Conservation (phyloP, 2,329 filamentous ascomycete genomes). For the Byssochlamys sp. region DNA sequence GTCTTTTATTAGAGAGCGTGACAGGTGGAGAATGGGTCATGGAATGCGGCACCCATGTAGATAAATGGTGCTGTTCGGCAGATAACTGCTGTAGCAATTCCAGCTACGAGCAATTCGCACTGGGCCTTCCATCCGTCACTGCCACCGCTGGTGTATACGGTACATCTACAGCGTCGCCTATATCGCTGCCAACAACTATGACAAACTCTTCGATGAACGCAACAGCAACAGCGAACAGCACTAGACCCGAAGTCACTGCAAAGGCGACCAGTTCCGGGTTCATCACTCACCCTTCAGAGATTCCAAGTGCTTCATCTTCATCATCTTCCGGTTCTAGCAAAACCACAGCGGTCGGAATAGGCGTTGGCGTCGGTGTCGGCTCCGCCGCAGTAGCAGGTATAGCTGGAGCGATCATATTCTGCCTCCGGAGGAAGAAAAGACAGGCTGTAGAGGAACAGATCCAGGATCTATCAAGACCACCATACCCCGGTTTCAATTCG, state of each 20-base stretch:
- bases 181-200: background rate
- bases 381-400: background rate
- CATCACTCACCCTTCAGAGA: background rate
- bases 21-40: constrained; percentile 2
- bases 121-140: background rate
- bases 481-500: background rate
- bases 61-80: constrained; percentile 2
- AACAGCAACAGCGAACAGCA: background rate
- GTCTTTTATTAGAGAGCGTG: background rate
- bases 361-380: background rate
- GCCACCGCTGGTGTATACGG: background rate
- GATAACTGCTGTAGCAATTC: constrained; percentile 2
- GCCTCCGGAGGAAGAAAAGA: background rate
- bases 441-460: background rate
- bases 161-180: background rate
- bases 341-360: background rate
- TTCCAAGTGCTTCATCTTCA: background rate
- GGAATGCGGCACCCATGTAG: background rate
- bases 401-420: background rate
- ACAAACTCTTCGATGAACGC: background rate
- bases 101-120: background rate
- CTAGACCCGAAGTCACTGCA: background rate
- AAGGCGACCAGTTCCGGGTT: background rate
- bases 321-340: background rate
- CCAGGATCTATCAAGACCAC: background rate